These are phyloP conservation scores for Trichosporon sp. DNA, from an alignment of 1,284 basidiomycete genomes.

Conservation along the genomic window DNA sequence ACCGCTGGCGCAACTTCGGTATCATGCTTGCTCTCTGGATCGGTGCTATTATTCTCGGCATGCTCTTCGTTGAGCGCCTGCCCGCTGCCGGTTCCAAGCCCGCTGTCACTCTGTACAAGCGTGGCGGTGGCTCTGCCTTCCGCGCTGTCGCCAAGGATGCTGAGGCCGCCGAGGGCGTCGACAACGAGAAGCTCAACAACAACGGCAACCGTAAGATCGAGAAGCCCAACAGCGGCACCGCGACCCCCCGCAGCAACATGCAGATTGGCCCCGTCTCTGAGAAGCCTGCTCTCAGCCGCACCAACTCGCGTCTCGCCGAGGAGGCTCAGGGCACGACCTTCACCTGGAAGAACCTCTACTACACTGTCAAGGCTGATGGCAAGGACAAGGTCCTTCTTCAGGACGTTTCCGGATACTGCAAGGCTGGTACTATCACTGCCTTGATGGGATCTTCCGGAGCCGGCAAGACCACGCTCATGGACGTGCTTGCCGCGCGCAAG, in stretches of 20 bases:
- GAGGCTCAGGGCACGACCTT: constrained; percentile 26
- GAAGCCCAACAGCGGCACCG: constrained; percentile 6
- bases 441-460: constrained; percentile 50
- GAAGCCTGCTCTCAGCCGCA: neutral
- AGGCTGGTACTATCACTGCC: constrained; percentile 52
- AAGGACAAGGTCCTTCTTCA: constrained; percentile 49
- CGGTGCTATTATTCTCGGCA: constrained; percentile 19
- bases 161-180: constrained; percentile 19
- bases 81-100: constrained; percentile 37
- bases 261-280: neutral
- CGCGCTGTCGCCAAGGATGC: constrained; percentile 20
- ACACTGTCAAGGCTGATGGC: constrained; percentile 47
- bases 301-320: neutral
- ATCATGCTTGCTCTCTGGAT: constrained; percentile 47
- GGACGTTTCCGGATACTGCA: constrained; percentile 52
- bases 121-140: constrained; percentile 15
- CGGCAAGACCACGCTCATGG: constrained; percentile 49
- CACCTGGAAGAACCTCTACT: constrained; percentile 50
- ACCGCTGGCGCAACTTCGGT: constrained; percentile 52
- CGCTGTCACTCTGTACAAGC: constrained; percentile 37
- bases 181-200: constrained; percentile 7
- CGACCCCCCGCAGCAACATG: neutral
- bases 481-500: constrained; percentile 50
- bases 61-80: constrained; percentile 19
- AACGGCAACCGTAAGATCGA: neutral